These are phyloP conservation scores for Hemileia vastatrix DNA, from an alignment of 1,284 basidiomycete species.

Conservation along the genomic window DNA sequence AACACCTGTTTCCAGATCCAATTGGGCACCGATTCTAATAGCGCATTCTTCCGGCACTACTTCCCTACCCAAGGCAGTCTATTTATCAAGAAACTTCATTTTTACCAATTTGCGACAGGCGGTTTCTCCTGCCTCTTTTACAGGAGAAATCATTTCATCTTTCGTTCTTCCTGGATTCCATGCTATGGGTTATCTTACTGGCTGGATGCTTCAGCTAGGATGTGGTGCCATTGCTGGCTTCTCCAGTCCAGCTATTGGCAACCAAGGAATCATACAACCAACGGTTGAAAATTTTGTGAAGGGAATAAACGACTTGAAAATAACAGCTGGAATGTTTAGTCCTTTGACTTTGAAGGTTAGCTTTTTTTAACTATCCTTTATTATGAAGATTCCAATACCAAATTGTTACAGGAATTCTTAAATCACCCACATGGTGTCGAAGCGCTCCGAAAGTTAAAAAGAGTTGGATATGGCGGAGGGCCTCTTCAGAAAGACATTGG, in stretches of 20 bases:
- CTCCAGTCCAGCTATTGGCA: not conserved
- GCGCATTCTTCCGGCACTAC: slow-evolving; percentile 3
- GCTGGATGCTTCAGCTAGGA: not conserved
- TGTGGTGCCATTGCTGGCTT: not conserved
- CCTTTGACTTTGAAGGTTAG: not conserved
- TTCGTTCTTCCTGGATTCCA: not conserved
- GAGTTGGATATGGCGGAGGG: slow-evolving; percentile 2
- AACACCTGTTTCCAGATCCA: not conserved
- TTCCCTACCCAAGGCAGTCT: not conserved
- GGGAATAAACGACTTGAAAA: not conserved
- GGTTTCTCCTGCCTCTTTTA: too few species aligned
- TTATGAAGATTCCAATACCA: not conserved
- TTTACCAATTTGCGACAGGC: too few species aligned
- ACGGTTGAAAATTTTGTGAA: not conserved
- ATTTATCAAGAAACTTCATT: not conserved
- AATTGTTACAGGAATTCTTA: not conserved
- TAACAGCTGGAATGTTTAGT: not conserved
- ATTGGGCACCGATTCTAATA: not conserved
- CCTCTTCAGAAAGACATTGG: not conserved
- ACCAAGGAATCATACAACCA: not conserved
- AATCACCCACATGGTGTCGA: not conserved
- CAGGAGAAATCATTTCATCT: not conserved
- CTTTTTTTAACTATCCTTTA: not conserved
- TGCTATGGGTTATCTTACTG: not conserved
- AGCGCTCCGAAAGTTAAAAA: not conserved